These are phyloP conservation scores for Bruguiera sexangula DNA, from an alignment of 345 rosid species.

Conservation along the genomic window DNA sequence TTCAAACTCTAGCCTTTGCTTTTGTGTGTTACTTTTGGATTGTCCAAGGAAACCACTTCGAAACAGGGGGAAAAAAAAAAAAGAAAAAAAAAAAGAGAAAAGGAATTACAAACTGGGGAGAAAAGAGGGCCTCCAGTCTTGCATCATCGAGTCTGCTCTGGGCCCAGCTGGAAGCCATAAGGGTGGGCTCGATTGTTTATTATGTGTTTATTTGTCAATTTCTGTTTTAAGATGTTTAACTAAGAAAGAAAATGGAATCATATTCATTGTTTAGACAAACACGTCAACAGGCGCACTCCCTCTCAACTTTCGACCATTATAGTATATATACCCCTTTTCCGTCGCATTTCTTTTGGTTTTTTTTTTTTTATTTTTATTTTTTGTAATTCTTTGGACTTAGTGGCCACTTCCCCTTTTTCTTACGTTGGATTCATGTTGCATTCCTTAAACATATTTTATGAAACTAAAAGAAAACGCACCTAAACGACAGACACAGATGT, in stretches of 20 bases:
- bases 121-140: not conserved
- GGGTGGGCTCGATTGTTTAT: not conserved
- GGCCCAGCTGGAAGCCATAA: conserved; percentile 9
- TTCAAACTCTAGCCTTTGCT: conserved; percentile 13
- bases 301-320: conserved; percentile 24
- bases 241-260: conserved; percentile 30
- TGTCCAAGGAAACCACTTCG: not conserved
- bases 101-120: not conserved
- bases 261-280: conserved; percentile 22
- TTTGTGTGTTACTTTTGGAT: conserved; percentile 10
- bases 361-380: too few species aligned
- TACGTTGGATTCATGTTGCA: not conserved
- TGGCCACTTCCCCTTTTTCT: not conserved
- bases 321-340: not conserved
- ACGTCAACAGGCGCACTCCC: conserved; percentile 23
- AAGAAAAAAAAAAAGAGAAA: conserved; percentile 18
- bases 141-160: not conserved
- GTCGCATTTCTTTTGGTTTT: not conserved
- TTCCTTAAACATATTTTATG: not conserved
- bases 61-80: conserved; percentile 11
- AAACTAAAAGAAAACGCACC: not conserved
- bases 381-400: too few species aligned
- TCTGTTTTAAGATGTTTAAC: conserved; percentile 6
- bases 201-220: conserved; percentile 4
- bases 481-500: conserved; percentile 12